Evolutionary conservation across 2,329 filamentous ascomycete genomes (phyloP), one percentile per base, ranked within the genome.

Genomic region (Juglanconis sp.): DNA sequence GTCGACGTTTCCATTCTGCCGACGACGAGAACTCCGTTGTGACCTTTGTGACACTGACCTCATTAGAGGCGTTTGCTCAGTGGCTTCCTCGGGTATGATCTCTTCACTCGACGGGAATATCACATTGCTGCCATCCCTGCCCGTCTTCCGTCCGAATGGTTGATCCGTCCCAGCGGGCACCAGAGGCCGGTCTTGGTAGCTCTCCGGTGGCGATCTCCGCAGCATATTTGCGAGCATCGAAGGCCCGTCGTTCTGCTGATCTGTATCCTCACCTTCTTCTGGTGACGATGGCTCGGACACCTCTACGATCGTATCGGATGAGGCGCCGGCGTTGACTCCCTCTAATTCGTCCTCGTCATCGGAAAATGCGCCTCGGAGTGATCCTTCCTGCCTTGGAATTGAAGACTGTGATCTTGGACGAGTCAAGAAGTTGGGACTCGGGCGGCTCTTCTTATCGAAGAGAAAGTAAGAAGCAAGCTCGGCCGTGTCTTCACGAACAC

Each of bases 401-500:
- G 72, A 70, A 2, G 73, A 72, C 44, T 68, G 69, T 17, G 76
- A 74, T 50, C 71, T 72, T 57, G 72, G 71, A 51, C 72, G 74
- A 38, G 67, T 66, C 49, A 85, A 73, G 61, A 85, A 81, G 9
- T 77, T 75, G 4, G 79, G 74, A 62, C 72, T 77, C 48, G 73
- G 75, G 36, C 71, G 72, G 60, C 76, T 72, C 60, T 80, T 75
- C 67, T 82, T 81, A 67, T 90, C 86, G 44, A 88, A 88, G 34
- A 96, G 82, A 53, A 91, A 87, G 71, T 93, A 92, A 17, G 86
- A 91, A 48, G 92, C 92, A 59, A 96, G 81, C 74, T 96, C 91
- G 55, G 92, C 91, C 2, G 92, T 96, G 70, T 95, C 89, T 74
- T 95, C 88, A 65, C 92, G 88, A 46, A 96, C 89, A 65, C 87